Percentiles rank a stretch among this genome's conserved stretches.
These are phyloP conservation scores for Ordospora colligata DNA, from an alignment of 371 early-diverging fungal species.

Conservation along the genomic window DNA sequence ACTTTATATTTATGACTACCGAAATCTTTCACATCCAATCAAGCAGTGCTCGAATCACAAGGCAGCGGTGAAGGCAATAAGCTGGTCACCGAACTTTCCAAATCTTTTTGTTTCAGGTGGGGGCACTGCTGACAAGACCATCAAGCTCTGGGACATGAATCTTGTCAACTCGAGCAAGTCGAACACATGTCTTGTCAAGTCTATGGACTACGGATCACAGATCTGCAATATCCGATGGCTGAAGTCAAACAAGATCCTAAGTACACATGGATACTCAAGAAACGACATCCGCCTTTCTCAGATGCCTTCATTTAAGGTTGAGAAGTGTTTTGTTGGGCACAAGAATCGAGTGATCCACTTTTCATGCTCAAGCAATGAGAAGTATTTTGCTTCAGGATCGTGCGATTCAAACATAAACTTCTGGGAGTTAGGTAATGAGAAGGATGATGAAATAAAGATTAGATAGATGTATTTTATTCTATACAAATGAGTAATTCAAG, in stretches of 20 bases:
- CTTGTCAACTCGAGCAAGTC: background rate
- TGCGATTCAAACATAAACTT: constrained; percentile 57
- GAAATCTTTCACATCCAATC: constrained; percentile 21
- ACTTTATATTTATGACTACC: constrained; percentile 54
- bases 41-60: constrained; percentile 51
- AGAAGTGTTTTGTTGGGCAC: constrained; percentile 52
- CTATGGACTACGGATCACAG: constrained; percentile 55
- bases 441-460: constrained; percentile 29
- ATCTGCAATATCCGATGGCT: constrained; percentile 60
- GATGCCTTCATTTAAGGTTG: constrained; percentile 3
- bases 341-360: constrained; percentile 61
- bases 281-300: constrained; percentile 57
- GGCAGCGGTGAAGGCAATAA: constrained; percentile 61
- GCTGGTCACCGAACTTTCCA: constrained; percentile 45
- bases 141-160: constrained; percentile 56
- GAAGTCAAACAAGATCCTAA: constrained; percentile 53
- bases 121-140: constrained; percentile 61
- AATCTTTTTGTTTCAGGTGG: constrained; percentile 57
- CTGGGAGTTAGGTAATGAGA: constrained; percentile 52
- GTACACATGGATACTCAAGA: constrained; percentile 62
- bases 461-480: background rate
- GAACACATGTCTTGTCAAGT: constrained; percentile 26
- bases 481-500: too few relatives aligned
- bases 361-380: constrained; percentile 53
- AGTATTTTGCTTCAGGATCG: constrained; percentile 60